Evolutionary conservation across 1,284 basidiomycete species (phyloP).

Genomic region (Cryptococcus floricola): DNA sequence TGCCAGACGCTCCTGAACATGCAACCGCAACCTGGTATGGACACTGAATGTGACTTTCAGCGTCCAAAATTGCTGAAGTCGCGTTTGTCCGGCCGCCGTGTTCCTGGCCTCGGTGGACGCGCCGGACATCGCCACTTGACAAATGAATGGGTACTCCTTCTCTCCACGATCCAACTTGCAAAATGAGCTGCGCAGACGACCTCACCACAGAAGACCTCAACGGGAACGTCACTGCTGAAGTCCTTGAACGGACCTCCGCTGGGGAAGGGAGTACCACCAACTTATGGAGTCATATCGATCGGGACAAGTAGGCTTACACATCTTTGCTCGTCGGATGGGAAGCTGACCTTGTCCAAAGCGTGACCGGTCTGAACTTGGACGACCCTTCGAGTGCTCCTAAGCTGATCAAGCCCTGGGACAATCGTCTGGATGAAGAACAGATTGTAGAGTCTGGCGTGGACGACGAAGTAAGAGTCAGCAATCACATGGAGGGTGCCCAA

Average conservation of each 20-base stretch:
- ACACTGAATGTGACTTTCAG: background rate
- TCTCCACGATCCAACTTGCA: background rate
- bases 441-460: slow-evolving; percentile 48
- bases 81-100: background rate
- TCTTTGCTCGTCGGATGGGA: background rate
- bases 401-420: slow-evolving; percentile 51
- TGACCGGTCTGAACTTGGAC: slow-evolving; percentile 44
- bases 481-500: background rate
- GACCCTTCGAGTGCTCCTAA: slow-evolving; percentile 35
- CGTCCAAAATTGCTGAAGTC: background rate
- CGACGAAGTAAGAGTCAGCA: slow-evolving; percentile 39
- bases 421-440: slow-evolving; percentile 40
- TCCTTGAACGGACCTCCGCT: slow-evolving; percentile 45
- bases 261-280: slow-evolving; percentile 47
- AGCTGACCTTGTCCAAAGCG: slow-evolving; percentile 26
- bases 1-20: slow-evolving; percentile 3
- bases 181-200: slow-evolving; percentile 49
- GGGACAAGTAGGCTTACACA: slow-evolving; percentile 39
- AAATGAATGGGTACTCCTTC: background rate
- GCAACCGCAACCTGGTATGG: background rate
- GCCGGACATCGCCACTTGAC: background rate
- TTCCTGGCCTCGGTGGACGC: background rate
- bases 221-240: slow-evolving; percentile 31
- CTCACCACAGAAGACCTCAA: slow-evolving; percentile 46
- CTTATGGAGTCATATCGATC: slow-evolving; percentile 46